phyloP scores from a whole-genome alignment of 1,284 basidiomycete genomes.

The Amylostereum areolatum region DNA sequence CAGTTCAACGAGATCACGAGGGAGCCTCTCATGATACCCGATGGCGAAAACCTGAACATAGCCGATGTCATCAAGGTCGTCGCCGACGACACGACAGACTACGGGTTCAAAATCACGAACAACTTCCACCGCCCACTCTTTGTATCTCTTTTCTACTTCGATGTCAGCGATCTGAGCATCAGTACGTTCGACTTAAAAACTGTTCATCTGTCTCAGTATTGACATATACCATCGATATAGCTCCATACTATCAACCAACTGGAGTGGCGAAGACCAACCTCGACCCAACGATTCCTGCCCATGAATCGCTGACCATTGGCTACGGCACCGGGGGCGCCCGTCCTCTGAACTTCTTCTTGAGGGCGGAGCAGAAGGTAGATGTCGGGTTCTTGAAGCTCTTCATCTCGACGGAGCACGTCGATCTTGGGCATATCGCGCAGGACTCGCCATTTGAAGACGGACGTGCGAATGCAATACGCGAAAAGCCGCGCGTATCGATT shows the following conservation, averaged over 20 bases:
- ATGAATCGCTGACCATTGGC: slow-evolving; percentile 22
- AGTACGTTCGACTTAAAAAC: slow-evolving; percentile 8
- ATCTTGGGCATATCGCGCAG: slow-evolving; percentile 19
- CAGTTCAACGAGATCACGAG: not conserved
- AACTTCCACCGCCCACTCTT: slow-evolving; percentile 21
- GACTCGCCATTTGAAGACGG: slow-evolving; percentile 17
- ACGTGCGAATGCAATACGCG: not conserved
- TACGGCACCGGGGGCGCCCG: slow-evolving; percentile 23
- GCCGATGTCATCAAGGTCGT: not conserved
- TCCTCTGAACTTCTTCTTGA: slow-evolving; percentile 23
- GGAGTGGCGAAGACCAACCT: not conserved
- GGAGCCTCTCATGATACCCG: no score
- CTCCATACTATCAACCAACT: not conserved
- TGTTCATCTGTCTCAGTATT: not conserved
- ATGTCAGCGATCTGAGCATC: slow-evolving; percentile 25
- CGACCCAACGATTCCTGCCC: slow-evolving; percentile 22
- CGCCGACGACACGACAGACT: slow-evolving; percentile 7
- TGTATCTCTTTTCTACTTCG: slow-evolving; percentile 31
- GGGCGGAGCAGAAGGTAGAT: slow-evolving; percentile 18
- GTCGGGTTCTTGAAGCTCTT: slow-evolving; percentile 30
- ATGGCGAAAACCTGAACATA: not conserved
- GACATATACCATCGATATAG: not conserved
- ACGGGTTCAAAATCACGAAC: slow-evolving; percentile 27
- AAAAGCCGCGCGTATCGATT: not conserved
- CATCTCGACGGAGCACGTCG: slow-evolving; percentile 20